Percentiles rank a stretch among this genome's conserved stretches.
Evolutionary conservation across 352 stramenopile species (phyloP).

Genomic region (Lagenidium sp.): DNA sequence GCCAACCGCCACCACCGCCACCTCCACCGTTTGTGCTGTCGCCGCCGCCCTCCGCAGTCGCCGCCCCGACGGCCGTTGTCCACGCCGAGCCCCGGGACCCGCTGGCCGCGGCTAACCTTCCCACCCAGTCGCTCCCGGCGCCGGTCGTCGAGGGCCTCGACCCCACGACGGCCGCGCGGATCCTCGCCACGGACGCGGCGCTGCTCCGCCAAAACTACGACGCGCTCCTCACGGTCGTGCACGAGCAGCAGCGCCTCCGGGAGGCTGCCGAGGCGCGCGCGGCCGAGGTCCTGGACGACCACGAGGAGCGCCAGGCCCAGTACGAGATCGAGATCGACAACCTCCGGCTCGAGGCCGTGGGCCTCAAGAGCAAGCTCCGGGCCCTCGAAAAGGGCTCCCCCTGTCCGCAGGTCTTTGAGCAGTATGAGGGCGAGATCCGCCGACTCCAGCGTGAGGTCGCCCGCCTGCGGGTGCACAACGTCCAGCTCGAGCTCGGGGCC

Average conservation of each 20-base stretch:
- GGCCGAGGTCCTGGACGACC: conserved; percentile 31
- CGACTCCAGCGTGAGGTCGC: conserved; percentile 42
- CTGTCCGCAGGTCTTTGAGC: conserved; percentile 46
- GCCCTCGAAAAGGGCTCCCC: conserved; percentile 40
- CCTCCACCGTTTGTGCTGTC: too few species aligned
- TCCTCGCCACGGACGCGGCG: conserved; percentile 49
- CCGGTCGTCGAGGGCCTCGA: conserved; percentile 55
- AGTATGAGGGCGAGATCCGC: conserved; percentile 63
- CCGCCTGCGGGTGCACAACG: conserved; percentile 45
- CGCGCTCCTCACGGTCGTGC: conserved; percentile 59
- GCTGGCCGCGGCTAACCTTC: conserved; percentile 16
- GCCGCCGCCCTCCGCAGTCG: too few species aligned
- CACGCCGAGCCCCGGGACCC: too few species aligned
- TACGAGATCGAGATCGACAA: conserved; percentile 73
- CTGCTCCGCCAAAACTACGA: conserved; percentile 77
- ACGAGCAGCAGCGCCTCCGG: conserved; percentile 56
- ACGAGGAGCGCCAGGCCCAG: conserved; percentile 37
- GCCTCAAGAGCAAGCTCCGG: conserved; percentile 57
- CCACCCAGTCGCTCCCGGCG: conserved; percentile 17
- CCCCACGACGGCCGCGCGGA: conserved; percentile 25
- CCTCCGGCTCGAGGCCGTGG: conserved; percentile 56
- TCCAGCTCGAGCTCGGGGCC: conserved; percentile 43
- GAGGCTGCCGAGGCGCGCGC: conserved; percentile 37
- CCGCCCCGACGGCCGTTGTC: too few species aligned
- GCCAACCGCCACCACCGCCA: neutral